A percentile compares a stretch with the other conserved stretches of the same genome.
Conservation (phyloP, 2,329 filamentous ascomycete species). For the Metarhizium rileyi region DNA sequence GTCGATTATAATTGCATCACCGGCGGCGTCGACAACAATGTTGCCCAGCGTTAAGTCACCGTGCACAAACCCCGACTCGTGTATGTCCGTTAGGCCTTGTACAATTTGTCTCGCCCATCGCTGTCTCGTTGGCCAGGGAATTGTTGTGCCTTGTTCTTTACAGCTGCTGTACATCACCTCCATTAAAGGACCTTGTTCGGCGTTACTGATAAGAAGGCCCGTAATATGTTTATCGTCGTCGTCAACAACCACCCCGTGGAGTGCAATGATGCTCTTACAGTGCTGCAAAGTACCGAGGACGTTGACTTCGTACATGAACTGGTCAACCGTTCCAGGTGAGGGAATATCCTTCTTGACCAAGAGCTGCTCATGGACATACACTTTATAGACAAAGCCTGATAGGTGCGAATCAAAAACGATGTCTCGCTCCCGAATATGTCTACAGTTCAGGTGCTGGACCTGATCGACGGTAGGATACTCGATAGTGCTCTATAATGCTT, state of each 20-base stretch:
- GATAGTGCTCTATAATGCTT: conserved; percentile 62
- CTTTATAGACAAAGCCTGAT: conserved; percentile 96
- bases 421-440: conserved; percentile 59
- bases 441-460: conserved; percentile 62
- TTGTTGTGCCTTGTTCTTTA: conserved; percentile 43
- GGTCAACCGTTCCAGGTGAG: conserved; percentile 86
- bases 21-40: conserved; percentile 78
- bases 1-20: conserved; percentile 93
- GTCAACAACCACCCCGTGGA: conserved; percentile 82
- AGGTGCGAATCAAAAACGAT: conserved; percentile 84
- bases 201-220: conserved; percentile 81
- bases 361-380: conserved; percentile 54
- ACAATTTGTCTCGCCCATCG: conserved; percentile 90
- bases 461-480: conserved; percentile 66
- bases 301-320: conserved; percentile 96
- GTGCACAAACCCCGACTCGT: conserved; percentile 93
- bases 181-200: conserved; percentile 76
- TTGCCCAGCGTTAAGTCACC: conserved; percentile 97
- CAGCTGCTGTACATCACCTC: conserved; percentile 78
- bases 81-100: conserved; percentile 79
- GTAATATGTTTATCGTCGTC: conserved; percentile 78
- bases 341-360: conserved; percentile 98
- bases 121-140: conserved; percentile 64
- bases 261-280: conserved; percentile 69
- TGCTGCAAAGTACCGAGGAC: conserved; percentile 70